Evolutionary conservation across 805 yeast species (phyloP).

Genomic region (Cyberlindnera xylosilytica): DNA sequence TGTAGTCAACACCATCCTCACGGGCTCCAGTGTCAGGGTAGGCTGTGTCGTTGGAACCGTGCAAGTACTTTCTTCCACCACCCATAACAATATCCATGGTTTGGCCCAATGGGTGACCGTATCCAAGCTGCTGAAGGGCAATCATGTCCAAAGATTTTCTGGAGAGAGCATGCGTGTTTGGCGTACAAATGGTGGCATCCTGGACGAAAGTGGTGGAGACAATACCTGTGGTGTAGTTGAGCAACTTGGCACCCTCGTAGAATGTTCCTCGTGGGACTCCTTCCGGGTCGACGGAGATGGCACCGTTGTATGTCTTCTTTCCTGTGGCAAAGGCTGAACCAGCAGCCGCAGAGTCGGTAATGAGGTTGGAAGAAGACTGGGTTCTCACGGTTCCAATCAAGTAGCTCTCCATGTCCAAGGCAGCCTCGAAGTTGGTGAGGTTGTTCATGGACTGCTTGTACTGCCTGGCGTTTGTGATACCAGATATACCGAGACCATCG

Average conservation of each 20-base stretch:
- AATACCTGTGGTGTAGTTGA: conserved; percentile 79
- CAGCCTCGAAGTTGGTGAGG: conserved; percentile 47
- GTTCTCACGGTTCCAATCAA: conserved; percentile 86
- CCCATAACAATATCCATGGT: conserved; percentile 82
- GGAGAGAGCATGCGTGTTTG: conserved; percentile 71
- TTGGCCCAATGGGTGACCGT: conserved; percentile 67
- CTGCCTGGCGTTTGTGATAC: conserved; percentile 74
- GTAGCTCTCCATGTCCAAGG: conserved; percentile 60
- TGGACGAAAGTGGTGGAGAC: conserved; percentile 90
- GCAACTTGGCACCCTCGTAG: conserved; percentile 79
- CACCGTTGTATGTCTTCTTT: conserved; percentile 82
- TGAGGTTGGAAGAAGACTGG: conserved; percentile 64
- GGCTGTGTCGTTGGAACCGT: conserved; percentile 40
- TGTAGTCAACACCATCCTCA: conserved; percentile 62
- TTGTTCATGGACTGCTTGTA: conserved; percentile 57
- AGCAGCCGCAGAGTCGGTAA: conserved; percentile 95
- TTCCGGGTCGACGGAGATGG: conserved; percentile 76
- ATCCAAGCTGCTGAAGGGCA: conserved; percentile 82
- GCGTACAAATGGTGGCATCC: conserved; percentile 92
- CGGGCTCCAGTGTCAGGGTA: conserved; percentile 53
- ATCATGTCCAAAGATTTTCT: conserved; percentile 76
- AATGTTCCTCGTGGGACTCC: conserved; percentile 78
- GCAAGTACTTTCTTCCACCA: conserved; percentile 85
- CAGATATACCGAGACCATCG: conserved; percentile 91
- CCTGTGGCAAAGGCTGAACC: conserved; percentile 91